Conservation (phyloP, 805 yeast genomes). For the Limtongia smithiae region DNA sequence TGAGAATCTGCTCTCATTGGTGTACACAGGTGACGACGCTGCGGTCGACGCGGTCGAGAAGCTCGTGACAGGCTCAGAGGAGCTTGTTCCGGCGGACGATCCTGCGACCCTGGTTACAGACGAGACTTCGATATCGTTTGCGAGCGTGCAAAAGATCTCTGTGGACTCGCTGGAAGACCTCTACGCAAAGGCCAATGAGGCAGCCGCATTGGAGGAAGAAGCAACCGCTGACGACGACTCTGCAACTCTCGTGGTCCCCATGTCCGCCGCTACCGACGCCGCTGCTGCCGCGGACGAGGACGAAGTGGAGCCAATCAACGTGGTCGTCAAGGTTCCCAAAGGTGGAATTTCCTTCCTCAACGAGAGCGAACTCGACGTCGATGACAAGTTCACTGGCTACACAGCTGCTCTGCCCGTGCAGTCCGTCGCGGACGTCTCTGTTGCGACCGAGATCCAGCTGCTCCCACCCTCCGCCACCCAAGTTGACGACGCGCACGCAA, state of each 20-base stretch:
- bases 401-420: slow-evolving; percentile 4
- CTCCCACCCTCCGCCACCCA: neutral
- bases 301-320: slow-evolving; percentile 4
- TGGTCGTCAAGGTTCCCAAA: slow-evolving; percentile 16
- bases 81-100: slow-evolving; percentile 30
- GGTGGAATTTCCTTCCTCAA: slow-evolving; percentile 27
- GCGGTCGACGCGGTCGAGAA: slow-evolving; percentile 36
- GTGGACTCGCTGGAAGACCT: slow-evolving; percentile 16
- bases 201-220: neutral
- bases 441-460: neutral
- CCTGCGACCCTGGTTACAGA: slow-evolving; percentile 17
- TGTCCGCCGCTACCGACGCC: slow-evolving; percentile 3
- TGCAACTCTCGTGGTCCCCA: neutral
- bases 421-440: neutral
- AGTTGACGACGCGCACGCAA: slow-evolving; percentile 14
- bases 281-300: slow-evolving; percentile 10
- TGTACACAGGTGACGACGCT: slow-evolving; percentile 37
- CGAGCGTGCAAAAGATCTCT: slow-evolving; percentile 15
- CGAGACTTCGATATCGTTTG: slow-evolving; percentile 11
- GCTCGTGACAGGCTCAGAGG: slow-evolving; percentile 33
- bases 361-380: slow-evolving; percentile 25
- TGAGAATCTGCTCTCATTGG: slow-evolving; percentile 34
- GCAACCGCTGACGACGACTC: neutral
- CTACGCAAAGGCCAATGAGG: slow-evolving; percentile 1
- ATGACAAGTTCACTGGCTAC: neutral